Conservation (phyloP, 805 yeast genomes). For the Barnettozyma populi region DNA sequence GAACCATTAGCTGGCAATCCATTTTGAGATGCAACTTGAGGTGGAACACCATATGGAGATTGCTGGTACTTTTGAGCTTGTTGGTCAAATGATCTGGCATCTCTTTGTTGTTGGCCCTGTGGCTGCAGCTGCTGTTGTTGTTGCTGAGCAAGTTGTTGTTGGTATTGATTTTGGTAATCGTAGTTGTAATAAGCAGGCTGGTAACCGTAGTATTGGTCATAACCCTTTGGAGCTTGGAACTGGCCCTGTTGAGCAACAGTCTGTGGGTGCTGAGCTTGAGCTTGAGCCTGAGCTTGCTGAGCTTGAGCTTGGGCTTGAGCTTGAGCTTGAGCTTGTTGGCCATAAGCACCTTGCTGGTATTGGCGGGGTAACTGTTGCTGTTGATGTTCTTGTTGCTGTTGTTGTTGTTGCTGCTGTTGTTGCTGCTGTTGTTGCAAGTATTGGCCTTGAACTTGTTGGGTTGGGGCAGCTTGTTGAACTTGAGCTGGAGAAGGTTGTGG, state of each 20-base stretch:
- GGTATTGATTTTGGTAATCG: slow-evolving; percentile 8
- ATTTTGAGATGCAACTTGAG: slow-evolving; percentile 18
- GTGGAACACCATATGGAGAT: slow-evolving; percentile 24
- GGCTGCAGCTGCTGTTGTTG: slow-evolving; percentile 7
- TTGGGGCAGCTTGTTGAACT: slow-evolving; percentile 12
- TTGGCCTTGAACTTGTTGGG: not conserved
- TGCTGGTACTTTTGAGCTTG: slow-evolving; percentile 22
- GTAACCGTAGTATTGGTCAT: slow-evolving; percentile 27
- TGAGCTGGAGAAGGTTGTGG: slow-evolving; percentile 15
- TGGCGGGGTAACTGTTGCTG: slow-evolving; percentile 14
- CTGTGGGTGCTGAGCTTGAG: slow-evolving; percentile 19
- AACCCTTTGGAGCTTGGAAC: slow-evolving; percentile 26
- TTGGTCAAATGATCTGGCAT: slow-evolving; percentile 11
- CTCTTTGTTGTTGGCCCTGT: slow-evolving; percentile 6
- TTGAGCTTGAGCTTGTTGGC: slow-evolving; percentile 10
- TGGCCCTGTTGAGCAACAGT: slow-evolving; percentile 10
- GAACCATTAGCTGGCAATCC: slow-evolving; percentile 12
- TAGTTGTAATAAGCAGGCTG: slow-evolving; percentile 12
- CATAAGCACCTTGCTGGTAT: slow-evolving; percentile 6
- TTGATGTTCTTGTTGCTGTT: slow-evolving; percentile 16
- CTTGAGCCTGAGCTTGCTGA: slow-evolving; percentile 23
- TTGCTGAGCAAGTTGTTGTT: slow-evolving; percentile 12
- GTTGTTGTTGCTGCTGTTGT: slow-evolving; percentile 14
- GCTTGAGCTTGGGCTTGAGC: slow-evolving; percentile 17
- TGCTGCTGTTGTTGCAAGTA: slow-evolving; percentile 1